Evolutionary conservation across 768 basidiomycete species (phyloP).

Genomic region (Kwoniella dejecticola): DNA sequence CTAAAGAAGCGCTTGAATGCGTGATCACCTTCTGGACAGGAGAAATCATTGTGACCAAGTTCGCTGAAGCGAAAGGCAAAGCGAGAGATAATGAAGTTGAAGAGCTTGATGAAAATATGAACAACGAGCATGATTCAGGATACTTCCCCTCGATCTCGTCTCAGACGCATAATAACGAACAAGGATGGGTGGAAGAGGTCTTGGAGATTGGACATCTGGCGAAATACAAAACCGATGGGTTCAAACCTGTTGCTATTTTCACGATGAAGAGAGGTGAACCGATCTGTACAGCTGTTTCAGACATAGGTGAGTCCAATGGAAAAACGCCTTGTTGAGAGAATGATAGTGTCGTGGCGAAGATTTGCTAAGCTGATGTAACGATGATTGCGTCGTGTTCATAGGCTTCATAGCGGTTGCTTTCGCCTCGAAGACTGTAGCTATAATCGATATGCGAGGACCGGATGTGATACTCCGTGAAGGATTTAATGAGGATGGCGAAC

Average conservation of each 20-base stretch:
- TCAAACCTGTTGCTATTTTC: constrained; percentile 67
- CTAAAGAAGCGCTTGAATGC: constrained; percentile 56
- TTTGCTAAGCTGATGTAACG: too few species aligned
- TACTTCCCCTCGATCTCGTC: constrained; percentile 62
- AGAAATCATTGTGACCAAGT: constrained; percentile 57
- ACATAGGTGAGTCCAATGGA: constrained; percentile 67
- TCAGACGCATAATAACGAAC: constrained; percentile 15
- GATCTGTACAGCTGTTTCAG: constrained; percentile 66
- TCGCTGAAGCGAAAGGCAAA: constrained; percentile 42
- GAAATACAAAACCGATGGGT: constrained; percentile 57
- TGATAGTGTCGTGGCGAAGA: too few species aligned
- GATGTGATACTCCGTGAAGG: constrained; percentile 64
- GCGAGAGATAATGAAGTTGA: constrained; percentile 32
- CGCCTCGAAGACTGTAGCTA: constrained; percentile 62
- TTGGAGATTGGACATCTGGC: constrained; percentile 62
- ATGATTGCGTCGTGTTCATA: too few species aligned
- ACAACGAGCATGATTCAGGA: constrained; percentile 52
- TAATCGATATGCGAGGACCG: constrained; percentile 77
- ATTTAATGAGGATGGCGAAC: constrained; percentile 51
- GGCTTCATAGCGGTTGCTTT: constrained; percentile 79
- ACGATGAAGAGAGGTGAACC: constrained; percentile 60
- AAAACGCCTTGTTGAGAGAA: too few species aligned
- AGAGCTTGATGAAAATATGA: constrained; percentile 31
- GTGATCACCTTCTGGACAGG: constrained; percentile 56
- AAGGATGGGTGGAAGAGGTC: constrained; percentile 60